Conservation (phyloP, 2,329 filamentous ascomycete genomes). For the Colletotrichum orchidophilum region DNA sequence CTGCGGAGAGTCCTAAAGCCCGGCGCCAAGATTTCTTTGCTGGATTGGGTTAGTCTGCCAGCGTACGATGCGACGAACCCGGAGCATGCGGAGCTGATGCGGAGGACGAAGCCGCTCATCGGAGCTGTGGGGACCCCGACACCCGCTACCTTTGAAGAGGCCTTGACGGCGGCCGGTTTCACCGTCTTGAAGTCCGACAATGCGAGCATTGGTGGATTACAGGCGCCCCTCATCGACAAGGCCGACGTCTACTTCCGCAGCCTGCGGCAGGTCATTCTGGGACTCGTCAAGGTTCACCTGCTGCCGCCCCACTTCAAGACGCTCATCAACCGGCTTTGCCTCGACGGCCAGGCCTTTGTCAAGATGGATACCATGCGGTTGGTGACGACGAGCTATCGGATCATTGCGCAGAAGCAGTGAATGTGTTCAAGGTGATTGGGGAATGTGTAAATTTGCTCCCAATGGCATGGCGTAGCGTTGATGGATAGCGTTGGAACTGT, state of each 20-base stretch:
- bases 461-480: neutral
- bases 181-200: conserved; percentile 58
- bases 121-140: conserved; percentile 65
- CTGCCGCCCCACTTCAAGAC: conserved; percentile 62
- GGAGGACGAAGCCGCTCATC: conserved; percentile 63
- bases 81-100: conserved; percentile 60
- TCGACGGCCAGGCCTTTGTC: conserved; percentile 63
- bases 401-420: conserved; percentile 56
- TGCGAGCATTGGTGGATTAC: conserved; percentile 59
- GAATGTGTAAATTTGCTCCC: neutral
- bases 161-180: conserved; percentile 58
- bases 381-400: conserved; percentile 61
- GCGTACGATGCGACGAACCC: conserved; percentile 56
- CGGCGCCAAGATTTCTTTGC: conserved; percentile 57
- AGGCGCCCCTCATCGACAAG: conserved; percentile 62
- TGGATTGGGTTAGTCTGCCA: conserved; percentile 64
- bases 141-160: conserved; percentile 54
- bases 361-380: conserved; percentile 64
- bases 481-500: too few species aligned
- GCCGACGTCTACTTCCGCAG: conserved; percentile 64
- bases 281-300: conserved; percentile 55
- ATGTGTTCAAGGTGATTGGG: neutral
- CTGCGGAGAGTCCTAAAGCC: conserved; percentile 60
- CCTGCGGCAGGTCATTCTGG: conserved; percentile 58
- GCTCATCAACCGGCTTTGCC: conserved; percentile 61